phyloP scores from a whole-genome alignment of 2,329 filamentous ascomycete species.

The Torrubiella hemipterigena region DNA sequence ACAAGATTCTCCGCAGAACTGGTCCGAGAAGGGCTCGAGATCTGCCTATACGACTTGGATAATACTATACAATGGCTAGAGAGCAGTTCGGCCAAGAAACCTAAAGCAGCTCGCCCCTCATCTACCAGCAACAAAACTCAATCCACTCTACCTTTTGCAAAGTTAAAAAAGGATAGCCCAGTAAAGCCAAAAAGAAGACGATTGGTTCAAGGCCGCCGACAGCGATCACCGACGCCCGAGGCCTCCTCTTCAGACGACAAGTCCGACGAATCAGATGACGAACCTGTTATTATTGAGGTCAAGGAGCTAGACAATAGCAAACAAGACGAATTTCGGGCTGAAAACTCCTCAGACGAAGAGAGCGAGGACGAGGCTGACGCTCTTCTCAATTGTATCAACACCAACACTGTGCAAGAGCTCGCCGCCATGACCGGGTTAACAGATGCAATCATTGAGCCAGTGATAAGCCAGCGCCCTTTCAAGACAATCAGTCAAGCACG shows the following conservation, averaged over 20 bases:
- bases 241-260: slow-evolving; percentile 10
- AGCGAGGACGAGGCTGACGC: slow-evolving; percentile 21
- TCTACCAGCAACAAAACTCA: slow-evolving; percentile 9
- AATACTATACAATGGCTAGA: slow-evolving; percentile 20
- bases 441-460: slow-evolving; percentile 52
- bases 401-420: slow-evolving; percentile 61
- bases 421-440: slow-evolving; percentile 71
- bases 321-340: slow-evolving; percentile 27
- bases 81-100: slow-evolving; percentile 10
- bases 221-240: slow-evolving; percentile 8
- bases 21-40: slow-evolving; percentile 20
- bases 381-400: slow-evolving; percentile 75
- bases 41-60: slow-evolving; percentile 21
- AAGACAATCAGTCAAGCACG: slow-evolving; percentile 51
- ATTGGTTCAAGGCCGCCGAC: slow-evolving; percentile 23
- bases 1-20: slow-evolving; percentile 15
- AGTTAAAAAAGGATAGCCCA: too few relatives aligned
- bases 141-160: slow-evolving; percentile 12
- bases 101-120: slow-evolving; percentile 15
- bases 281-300: slow-evolving; percentile 18
- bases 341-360: slow-evolving; percentile 16
- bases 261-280: background rate
- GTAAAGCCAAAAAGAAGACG: slow-evolving; percentile 18
- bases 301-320: slow-evolving; percentile 30
- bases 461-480: slow-evolving; percentile 70